phyloP scores from a whole-genome alignment of 345 rosid species.

The Abelmoschus esculentus region DNA sequence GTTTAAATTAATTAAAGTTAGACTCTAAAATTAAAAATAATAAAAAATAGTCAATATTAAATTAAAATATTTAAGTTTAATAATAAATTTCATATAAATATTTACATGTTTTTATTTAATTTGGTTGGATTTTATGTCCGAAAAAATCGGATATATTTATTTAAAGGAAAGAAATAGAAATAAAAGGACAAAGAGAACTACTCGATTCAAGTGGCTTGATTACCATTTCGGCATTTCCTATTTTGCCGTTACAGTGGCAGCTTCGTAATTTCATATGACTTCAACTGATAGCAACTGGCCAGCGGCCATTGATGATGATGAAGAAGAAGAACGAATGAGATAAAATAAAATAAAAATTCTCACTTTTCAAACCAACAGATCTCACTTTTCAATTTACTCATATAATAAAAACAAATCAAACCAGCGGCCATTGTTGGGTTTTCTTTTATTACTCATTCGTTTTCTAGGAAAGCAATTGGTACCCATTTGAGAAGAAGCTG shows the following conservation, averaged over 20 bases:
- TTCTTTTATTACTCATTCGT: neutral
- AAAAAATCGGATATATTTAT: neutral
- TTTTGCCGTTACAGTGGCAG: conserved; percentile 8
- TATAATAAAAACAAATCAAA: neutral
- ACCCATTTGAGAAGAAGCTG: conserved; percentile 20
- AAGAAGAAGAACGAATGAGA: neutral
- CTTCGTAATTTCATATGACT: neutral
- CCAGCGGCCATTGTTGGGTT: neutral
- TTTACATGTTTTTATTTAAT: neutral
- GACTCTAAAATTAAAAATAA: too few species aligned
- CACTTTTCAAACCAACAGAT: neutral
- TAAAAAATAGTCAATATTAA: too few species aligned
- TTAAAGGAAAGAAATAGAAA: neutral
- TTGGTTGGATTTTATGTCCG: neutral
- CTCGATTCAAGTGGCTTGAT: neutral
- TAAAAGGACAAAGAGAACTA: neutral
- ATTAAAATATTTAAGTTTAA: too few species aligned
- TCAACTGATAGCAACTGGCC: neutral
- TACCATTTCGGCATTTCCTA: too few species aligned
- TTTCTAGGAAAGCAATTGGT: neutral
- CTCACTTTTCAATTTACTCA: neutral
- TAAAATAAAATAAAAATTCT: neutral
- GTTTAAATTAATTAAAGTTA: too few species aligned
- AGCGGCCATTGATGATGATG: neutral
- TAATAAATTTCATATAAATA: too few species aligned